Conservation (phyloP, 2,329 filamentous ascomycete genomes). For the Chaetomium olivaceum region DNA sequence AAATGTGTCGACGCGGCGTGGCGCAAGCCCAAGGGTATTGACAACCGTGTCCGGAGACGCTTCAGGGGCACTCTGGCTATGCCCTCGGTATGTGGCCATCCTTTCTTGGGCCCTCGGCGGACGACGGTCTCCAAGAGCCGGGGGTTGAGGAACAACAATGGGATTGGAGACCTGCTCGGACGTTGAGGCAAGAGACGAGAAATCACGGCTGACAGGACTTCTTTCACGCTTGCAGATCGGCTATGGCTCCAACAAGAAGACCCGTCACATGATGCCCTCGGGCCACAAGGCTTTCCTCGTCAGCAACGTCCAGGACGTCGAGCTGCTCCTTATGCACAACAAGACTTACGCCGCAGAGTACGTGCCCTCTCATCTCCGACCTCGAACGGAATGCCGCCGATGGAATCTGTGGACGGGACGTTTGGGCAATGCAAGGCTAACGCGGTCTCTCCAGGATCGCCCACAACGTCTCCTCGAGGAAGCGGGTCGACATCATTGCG, state of each 20-base stretch:
- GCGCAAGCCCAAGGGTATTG: constrained; percentile 99
- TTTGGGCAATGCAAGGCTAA: constrained; percentile 13
- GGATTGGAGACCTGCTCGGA: background rate
- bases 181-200: background rate
- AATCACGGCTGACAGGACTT: constrained; percentile 17
- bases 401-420: too few species aligned
- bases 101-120: background rate
- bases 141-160: background rate
- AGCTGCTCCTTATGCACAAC: constrained; percentile 99
- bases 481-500: constrained; percentile 96
- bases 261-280: constrained; percentile 96
- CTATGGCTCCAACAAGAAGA: constrained; percentile 99
- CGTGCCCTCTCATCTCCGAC: constrained; percentile 43
- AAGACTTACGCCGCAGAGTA: constrained; percentile 98
- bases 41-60: constrained; percentile 94
- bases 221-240: constrained; percentile 68
- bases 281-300: constrained; percentile 99
- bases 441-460: constrained; percentile 69
- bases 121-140: background rate
- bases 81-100: constrained; percentile 80
- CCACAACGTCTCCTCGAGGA: constrained; percentile 96
- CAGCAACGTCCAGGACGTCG: constrained; percentile 92
- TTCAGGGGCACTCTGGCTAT: constrained; percentile 96
- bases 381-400: background rate
- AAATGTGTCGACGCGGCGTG: constrained; percentile 87